Conservation (phyloP, 2,329 filamentous ascomycete genomes). For the Stachybotrys chlorohalonatus region DNA sequence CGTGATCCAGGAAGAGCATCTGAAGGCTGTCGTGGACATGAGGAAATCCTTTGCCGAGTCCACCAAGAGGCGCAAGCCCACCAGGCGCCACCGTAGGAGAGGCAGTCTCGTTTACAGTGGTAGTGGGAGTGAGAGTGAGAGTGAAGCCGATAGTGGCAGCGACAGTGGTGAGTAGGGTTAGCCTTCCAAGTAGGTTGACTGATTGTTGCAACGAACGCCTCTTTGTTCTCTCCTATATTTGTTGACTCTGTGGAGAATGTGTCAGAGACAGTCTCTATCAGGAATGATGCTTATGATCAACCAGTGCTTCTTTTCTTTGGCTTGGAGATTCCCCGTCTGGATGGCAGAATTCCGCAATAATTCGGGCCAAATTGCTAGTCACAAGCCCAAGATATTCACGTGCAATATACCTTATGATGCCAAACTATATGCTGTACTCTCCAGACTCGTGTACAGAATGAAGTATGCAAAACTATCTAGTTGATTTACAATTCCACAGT, state of each 20-base stretch:
- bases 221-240: background rate
- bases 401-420: background rate
- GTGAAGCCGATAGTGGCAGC: background rate
- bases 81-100: background rate
- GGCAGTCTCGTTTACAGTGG: background rate
- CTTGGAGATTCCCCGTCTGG: background rate
- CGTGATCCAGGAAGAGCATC: slow-evolving; percentile 20
- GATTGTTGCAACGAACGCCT: background rate
- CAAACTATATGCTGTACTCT: background rate
- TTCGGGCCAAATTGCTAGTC: background rate
- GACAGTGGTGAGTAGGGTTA: background rate
- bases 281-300: background rate
- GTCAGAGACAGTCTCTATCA: no score
- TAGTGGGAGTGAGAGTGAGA: background rate
- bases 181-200: background rate
- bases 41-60: slow-evolving; percentile 23
- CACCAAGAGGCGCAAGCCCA: slow-evolving; percentile 7
- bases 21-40: slow-evolving; percentile 25
- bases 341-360: background rate
- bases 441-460: no score
- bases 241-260: background rate
- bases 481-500: no score
- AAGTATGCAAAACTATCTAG: no score
- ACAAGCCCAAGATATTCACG: background rate
- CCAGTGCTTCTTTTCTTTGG: background rate